Evolutionary conservation across 768 basidiomycete species (phyloP).

Genomic region (Dioszegia aurantiaca): DNA sequence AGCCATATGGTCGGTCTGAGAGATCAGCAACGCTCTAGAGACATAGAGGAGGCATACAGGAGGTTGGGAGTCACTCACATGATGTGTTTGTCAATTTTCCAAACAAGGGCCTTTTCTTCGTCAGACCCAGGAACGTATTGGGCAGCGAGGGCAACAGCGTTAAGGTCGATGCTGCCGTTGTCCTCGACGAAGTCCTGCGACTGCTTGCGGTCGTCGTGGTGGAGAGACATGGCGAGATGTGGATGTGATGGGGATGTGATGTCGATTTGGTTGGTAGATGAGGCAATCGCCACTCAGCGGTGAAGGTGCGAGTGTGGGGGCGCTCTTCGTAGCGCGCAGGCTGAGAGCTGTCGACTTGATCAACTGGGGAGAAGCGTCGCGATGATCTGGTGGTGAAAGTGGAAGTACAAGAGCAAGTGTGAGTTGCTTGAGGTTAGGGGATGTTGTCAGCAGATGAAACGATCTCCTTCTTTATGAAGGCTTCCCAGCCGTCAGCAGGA

Average conservation of each 20-base stretch:
- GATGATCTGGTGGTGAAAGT: too few species aligned
- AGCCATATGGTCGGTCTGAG: slow-evolving; percentile 38
- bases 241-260: not conserved
- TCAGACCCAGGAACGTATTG: slow-evolving; percentile 35
- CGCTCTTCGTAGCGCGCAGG: too few species aligned
- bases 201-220: slow-evolving; percentile 19
- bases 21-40: not conserved
- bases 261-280: not conserved
- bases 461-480: too few species aligned
- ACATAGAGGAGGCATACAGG: not conserved
- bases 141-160: slow-evolving; percentile 30
- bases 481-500: too few species aligned
- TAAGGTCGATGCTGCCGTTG: slow-evolving; percentile 18
- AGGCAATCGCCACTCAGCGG: not conserved
- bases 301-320: too few species aligned
- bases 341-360: too few species aligned
- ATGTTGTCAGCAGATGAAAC: too few species aligned
- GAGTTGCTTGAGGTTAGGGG: too few species aligned
- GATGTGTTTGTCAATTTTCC: slow-evolving; percentile 42
- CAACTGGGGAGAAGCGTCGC: too few species aligned
- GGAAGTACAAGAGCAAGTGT: too few species aligned
- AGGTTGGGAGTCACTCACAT: too few species aligned
- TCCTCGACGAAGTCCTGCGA: slow-evolving; percentile 35
- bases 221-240: slow-evolving; percentile 9
- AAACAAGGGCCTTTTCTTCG: slow-evolving; percentile 36